Conservation (phyloP, 192 early-diverging fungal species). For the Funneliformis geosporum region DNA sequence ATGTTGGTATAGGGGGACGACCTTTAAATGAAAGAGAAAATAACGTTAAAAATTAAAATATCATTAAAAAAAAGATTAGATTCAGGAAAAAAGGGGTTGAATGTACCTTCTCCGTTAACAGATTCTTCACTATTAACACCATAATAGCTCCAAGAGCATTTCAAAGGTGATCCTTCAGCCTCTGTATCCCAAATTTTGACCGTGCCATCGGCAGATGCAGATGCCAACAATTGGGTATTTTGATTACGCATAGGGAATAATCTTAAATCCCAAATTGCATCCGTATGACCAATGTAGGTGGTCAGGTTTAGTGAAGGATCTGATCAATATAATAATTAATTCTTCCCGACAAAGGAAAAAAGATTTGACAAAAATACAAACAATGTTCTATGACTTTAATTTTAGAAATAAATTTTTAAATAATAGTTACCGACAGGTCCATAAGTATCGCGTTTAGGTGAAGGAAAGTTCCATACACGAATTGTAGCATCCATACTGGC, state of each 20-base stretch:
- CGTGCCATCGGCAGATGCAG: constrained; percentile 77
- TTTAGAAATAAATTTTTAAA: background rate
- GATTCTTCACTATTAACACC: constrained; percentile 32
- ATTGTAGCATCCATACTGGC: constrained; percentile 75
- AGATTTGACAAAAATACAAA: background rate
- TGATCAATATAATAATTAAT: constrained; percentile 30
- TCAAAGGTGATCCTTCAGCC: constrained; percentile 45
- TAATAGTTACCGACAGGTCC: constrained; percentile 47
- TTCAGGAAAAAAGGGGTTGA: background rate
- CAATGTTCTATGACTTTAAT: background rate
- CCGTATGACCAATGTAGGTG: constrained; percentile 77
- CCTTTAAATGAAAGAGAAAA: background rate
- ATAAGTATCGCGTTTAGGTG: constrained; percentile 56
- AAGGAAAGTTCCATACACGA: constrained; percentile 63
- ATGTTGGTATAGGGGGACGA: constrained; percentile 56
- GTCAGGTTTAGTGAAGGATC: constrained; percentile 56
- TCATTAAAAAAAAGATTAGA: background rate
- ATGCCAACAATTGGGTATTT: constrained; percentile 59
- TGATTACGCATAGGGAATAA: constrained; percentile 58
- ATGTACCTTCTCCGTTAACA: constrained; percentile 26
- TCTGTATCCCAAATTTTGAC: constrained; percentile 80
- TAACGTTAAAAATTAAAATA: background rate
- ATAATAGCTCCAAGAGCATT: constrained; percentile 50
- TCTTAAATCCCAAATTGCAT: constrained; percentile 83
- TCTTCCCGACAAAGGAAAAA: background rate